Evolutionary conservation across 108 stramenopile genomes (phyloP).

Genomic region (Cyclotella sp.): DNA sequence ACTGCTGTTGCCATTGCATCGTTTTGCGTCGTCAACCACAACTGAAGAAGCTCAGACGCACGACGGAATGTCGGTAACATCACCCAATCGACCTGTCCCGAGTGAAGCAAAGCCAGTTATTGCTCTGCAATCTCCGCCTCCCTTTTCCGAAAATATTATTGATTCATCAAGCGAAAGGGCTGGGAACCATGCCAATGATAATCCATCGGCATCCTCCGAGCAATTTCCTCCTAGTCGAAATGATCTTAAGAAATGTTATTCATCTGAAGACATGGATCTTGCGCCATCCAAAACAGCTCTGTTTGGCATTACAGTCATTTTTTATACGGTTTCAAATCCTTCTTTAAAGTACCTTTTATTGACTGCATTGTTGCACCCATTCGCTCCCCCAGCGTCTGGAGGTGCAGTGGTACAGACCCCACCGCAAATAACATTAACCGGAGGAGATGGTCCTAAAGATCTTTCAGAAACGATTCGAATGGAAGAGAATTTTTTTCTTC

Average conservation of each 20-base stretch:
- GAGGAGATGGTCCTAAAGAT: too few relatives aligned
- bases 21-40: constrained; percentile 41
- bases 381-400: constrained; percentile 70
- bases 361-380: constrained; percentile 81
- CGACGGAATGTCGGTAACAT: not conserved
- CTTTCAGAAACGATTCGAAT: constrained; percentile 55
- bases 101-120: constrained; percentile 17
- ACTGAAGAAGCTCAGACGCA: not conserved
- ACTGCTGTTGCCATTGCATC: constrained; percentile 71
- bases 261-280: constrained; percentile 47
- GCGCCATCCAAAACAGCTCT: constrained; percentile 87
- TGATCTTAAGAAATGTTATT: constrained; percentile 11
- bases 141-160: constrained; percentile 10
- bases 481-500: constrained; percentile 44
- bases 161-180: not conserved
- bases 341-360: constrained; percentile 70
- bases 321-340: constrained; percentile 72
- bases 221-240: constrained; percentile 5
- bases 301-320: constrained; percentile 71
- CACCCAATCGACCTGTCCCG: not conserved
- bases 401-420: constrained; percentile 52
- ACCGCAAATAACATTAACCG: constrained; percentile 62
- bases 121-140: constrained; percentile 28
- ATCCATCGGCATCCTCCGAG: not conserved
- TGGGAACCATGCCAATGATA: not conserved